Percentiles rank a stretch among this genome's conserved stretches.
Evolutionary conservation across 2,329 filamentous ascomycete species (phyloP).

Genomic region (Pestalotiopsis fici): DNA sequence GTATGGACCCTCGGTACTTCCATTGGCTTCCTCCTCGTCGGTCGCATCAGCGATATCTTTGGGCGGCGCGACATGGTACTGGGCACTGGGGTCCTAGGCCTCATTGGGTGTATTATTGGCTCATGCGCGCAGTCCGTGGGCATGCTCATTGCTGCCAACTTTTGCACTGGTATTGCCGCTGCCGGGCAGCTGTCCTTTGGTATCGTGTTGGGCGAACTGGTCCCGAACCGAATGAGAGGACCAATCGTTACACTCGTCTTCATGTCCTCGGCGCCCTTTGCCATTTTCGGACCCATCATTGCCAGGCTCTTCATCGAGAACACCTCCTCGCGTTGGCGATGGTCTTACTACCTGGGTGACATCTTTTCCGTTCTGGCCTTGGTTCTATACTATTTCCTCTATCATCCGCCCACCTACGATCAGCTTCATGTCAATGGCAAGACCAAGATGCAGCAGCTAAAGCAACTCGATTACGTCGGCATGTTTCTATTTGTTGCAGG

Average conservation of each 20-base stretch:
- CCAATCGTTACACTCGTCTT: conserved; percentile 38
- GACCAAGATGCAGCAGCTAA: conserved; percentile 36
- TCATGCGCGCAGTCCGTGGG: conserved; percentile 33
- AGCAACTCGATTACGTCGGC: conserved; percentile 46
- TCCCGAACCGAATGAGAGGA: conserved; percentile 42
- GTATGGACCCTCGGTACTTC: conserved; percentile 22
- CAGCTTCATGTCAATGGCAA: conserved; percentile 40
- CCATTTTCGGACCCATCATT: conserved; percentile 46
- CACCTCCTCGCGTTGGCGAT: conserved; percentile 44
- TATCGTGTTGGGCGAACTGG: conserved; percentile 42
- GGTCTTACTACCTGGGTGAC: conserved; percentile 50
- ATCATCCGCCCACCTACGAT: conserved; percentile 46
- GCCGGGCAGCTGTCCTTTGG: conserved; percentile 42
- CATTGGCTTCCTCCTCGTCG: conserved; percentile 34
- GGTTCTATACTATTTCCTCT: conserved; percentile 43
- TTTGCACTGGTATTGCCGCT: conserved; percentile 38
- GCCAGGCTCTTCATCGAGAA: conserved; percentile 43
- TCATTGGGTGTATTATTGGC: conserved; percentile 40
- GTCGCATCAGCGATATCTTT: conserved; percentile 43
- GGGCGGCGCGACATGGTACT: conserved; percentile 43
- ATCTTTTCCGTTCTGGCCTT: conserved; percentile 41
- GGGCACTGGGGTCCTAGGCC: conserved; percentile 28
- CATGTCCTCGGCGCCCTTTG: conserved; percentile 38
- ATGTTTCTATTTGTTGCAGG: conserved; percentile 42
- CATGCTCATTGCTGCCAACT: conserved; percentile 37